Evolutionary conservation across 768 basidiomycete genomes (phyloP), one percentile per base, ranked within the genome.

Genomic region (Xerocomus potaroensis): DNA sequence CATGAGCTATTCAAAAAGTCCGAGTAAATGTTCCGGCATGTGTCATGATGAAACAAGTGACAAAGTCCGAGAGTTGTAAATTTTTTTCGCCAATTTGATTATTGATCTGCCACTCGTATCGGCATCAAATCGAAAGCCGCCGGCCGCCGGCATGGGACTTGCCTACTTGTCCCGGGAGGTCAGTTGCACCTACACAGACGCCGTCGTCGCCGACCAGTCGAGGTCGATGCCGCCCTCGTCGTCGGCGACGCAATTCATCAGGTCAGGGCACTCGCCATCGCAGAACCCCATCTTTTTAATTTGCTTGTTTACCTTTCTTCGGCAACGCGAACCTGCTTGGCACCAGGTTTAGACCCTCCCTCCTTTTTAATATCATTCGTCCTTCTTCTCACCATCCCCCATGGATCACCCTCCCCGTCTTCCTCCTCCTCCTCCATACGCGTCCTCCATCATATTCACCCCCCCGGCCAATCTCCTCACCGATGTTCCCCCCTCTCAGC

Each of bases 331-430:
- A 59, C 32, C 32, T 49, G 37, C 45, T 52, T 50, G 54, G 54
- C 41, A 53, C 52, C 58, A 62, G 55, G 51, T 64, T 60, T 54
- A 56, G 43, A 58, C 63, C 30, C 58, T 37, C 53, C 54, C 43
- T 55, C 50, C 52, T 55, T 61, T 56, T 54, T 56, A 47, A 54
- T 44, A 44, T 35, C 36, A 44, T 44, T 44, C 32, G 35, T 59
- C 43, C 16, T 24, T 27, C 33, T 27, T 41, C 35, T 41, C 42
- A 24, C 43, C 22, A n/a, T 46, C 30, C 31, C 21, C 50, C 58
- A 75, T 75, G 74, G 66, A 74, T 54, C 60, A 62, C 45, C 65
- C 56, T 36, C 19, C 66, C 45, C 68, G 62, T 45, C 44, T 63
- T 44, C 56, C 48, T 23, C 55, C 60, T 2, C 21, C 22, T 18